Conservation (phyloP, 2,329 filamentous ascomycete species). For the Hawksworthiomyces lignivorus region DNA sequence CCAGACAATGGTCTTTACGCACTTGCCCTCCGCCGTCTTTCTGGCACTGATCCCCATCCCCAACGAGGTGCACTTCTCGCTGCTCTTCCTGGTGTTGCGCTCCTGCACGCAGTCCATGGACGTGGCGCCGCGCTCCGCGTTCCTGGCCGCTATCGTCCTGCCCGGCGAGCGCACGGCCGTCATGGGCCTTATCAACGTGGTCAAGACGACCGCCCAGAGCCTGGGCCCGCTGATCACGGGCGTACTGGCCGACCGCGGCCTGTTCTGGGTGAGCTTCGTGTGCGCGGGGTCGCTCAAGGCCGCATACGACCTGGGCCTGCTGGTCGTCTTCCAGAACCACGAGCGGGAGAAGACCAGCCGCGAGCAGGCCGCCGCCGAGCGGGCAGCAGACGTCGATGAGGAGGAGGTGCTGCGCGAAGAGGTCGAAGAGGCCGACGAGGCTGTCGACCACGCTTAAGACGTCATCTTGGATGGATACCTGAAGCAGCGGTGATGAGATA, state of each 20-base stretch:
- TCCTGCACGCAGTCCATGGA: slow-evolving; percentile 62
- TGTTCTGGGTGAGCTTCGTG: slow-evolving; percentile 13
- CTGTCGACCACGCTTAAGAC: no score
- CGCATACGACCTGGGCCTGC: slow-evolving; percentile 15
- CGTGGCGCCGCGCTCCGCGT: slow-evolving; percentile 60
- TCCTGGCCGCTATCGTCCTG: slow-evolving; percentile 57
- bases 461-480: no score
- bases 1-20: slow-evolving; percentile 68
- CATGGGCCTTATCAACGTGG: slow-evolving; percentile 62
- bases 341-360: slow-evolving; percentile 1
- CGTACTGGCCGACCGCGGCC: slow-evolving; percentile 39
- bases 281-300: slow-evolving; percentile 16
- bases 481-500: no score
- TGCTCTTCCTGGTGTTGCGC: slow-evolving; percentile 54
- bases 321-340: slow-evolving; percentile 11
- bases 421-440: not conserved
- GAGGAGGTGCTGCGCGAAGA: no score
- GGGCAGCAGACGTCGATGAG: no score
- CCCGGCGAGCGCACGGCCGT: slow-evolving; percentile 61
- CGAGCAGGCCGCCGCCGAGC: no score
- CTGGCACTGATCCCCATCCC: slow-evolving; percentile 46
- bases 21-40: slow-evolving; percentile 60
- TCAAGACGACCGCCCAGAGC: slow-evolving; percentile 58
- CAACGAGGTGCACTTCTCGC: slow-evolving; percentile 8
- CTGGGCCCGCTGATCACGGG: slow-evolving; percentile 58